Conservation (phyloP, 148 eudicot genomes). For the Cornus controversa region DNA sequence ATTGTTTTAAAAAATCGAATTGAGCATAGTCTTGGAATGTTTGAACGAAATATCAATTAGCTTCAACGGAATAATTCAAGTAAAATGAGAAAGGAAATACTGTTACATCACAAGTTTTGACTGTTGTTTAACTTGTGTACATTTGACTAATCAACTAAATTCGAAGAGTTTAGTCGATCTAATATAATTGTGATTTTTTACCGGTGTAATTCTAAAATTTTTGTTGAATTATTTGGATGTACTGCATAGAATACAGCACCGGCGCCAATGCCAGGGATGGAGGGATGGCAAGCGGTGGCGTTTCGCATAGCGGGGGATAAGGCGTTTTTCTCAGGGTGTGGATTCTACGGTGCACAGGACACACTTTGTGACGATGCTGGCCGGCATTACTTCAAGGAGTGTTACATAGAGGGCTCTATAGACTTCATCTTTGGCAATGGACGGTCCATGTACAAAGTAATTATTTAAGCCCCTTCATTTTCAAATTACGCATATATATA, state of each 20-base stretch:
- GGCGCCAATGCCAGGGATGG: constrained; percentile 86
- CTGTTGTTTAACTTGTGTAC: no score
- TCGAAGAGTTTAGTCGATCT: no score
- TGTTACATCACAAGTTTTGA: no score
- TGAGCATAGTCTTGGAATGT: no score
- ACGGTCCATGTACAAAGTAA: constrained; percentile 94
- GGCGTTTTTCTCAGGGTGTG: constrained; percentile 80
- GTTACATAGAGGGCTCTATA: constrained; percentile 94
- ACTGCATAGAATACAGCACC: constrained; percentile 79
- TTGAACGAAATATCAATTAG: no score
- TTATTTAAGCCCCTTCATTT: not conserved
- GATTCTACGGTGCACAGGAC: constrained; percentile 95
- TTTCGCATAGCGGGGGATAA: constrained; percentile 91
- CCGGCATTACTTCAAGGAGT: constrained; percentile 91
- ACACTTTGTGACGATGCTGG: constrained; percentile 93
- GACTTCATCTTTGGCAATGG: constrained; percentile 99
- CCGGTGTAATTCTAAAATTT: no score
- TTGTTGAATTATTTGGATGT: not conserved
- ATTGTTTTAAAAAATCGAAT: no score
- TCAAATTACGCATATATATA: not conserved
- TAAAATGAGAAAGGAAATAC: no score
- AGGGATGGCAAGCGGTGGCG: constrained; percentile 96
- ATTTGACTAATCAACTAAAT: no score
- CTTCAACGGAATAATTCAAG: no score
- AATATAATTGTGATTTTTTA: no score